Evolutionary conservation across 164 flowering plant genomes (phyloP).

Genomic region (Litsea cubeba): DNA sequence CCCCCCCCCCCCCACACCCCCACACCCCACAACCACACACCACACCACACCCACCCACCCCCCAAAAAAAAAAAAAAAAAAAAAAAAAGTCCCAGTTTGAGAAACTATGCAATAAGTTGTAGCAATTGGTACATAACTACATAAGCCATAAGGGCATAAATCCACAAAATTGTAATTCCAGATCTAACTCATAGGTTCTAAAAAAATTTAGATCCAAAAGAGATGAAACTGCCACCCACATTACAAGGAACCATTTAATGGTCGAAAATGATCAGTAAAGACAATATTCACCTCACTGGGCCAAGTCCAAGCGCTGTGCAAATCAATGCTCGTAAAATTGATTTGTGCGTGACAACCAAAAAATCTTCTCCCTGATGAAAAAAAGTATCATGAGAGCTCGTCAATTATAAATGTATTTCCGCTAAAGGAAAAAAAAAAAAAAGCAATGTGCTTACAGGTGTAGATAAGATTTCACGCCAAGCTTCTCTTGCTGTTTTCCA

Average conservation of each 20-base stretch:
- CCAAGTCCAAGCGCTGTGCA: conserved; percentile 71
- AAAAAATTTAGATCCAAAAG: not conserved
- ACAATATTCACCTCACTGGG: conserved; percentile 49
- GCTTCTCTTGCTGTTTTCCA: conserved; percentile 60
- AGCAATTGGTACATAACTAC: too few relatives aligned
- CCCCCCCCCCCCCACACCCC: too few relatives aligned
- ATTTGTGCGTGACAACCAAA: conserved; percentile 69
- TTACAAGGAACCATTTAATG: not conserved
- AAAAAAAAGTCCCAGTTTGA: too few relatives aligned
- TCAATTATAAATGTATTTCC: not conserved
- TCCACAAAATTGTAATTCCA: too few relatives aligned
- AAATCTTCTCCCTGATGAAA: conserved; percentile 52
- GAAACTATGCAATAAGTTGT: too few relatives aligned
- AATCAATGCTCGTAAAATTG: conserved; percentile 64
- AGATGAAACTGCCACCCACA: not conserved
- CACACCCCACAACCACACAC: too few relatives aligned
- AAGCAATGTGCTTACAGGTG: conserved; percentile 38
- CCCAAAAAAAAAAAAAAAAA: too few relatives aligned
- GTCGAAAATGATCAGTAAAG: too few relatives aligned
- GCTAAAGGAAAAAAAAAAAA: not conserved
- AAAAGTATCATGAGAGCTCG: not conserved
- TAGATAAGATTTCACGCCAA: conserved; percentile 54
- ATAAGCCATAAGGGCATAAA: too few relatives aligned
- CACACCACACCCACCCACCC: too few relatives aligned
- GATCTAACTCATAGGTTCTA: not conserved